Evolutionary conservation across 2,329 filamentous ascomycete species (phyloP).

Genomic region (Pseudofabraea citricarpa): DNA sequence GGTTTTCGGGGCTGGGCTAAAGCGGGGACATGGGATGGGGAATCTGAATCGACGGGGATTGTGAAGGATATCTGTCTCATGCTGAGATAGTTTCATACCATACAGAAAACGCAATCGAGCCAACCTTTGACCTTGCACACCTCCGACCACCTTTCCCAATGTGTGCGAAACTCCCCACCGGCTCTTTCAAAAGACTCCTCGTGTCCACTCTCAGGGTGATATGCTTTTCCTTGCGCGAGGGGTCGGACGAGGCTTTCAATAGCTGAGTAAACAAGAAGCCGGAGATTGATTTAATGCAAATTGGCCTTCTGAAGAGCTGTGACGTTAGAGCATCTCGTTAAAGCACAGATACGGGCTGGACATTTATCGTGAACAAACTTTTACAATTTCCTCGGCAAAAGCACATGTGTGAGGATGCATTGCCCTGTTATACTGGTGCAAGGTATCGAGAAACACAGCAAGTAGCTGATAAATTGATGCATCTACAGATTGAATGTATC

Average conservation of each 20-base stretch:
- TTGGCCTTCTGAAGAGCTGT: slow-evolving; percentile 60
- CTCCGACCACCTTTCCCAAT: too few species aligned
- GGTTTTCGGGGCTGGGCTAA: slow-evolving; percentile 20
- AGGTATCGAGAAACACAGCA: too few species aligned
- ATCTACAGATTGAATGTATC: too few species aligned
- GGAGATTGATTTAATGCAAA: slow-evolving; percentile 31
- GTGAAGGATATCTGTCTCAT: slow-evolving; percentile 21
- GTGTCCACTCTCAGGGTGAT: slow-evolving; percentile 24
- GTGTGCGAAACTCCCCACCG: slow-evolving; percentile 13
- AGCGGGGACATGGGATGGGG: slow-evolving; percentile 15
- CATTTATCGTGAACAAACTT: slow-evolving; percentile 28
- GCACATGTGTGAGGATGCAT: too few species aligned
- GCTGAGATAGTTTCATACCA: slow-evolving; percentile 27
- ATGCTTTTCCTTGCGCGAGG: slow-evolving; percentile 24
- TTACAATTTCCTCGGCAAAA: neutral
- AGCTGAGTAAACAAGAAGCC: slow-evolving; percentile 20
- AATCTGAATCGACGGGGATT: slow-evolving; percentile 16
- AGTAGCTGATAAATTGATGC: too few species aligned
- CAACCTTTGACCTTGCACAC: too few species aligned
- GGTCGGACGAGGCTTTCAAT: too few species aligned
- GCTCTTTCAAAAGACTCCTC: slow-evolving; percentile 30
- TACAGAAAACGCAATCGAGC: slow-evolving; percentile 26
- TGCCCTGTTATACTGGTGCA: too few species aligned
- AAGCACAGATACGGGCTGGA: slow-evolving; percentile 67
- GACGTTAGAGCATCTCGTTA: slow-evolving; percentile 50